Evolutionary conservation across 2,329 filamentous ascomycete species (phyloP).

Genomic region (Fusarium robinianum): DNA sequence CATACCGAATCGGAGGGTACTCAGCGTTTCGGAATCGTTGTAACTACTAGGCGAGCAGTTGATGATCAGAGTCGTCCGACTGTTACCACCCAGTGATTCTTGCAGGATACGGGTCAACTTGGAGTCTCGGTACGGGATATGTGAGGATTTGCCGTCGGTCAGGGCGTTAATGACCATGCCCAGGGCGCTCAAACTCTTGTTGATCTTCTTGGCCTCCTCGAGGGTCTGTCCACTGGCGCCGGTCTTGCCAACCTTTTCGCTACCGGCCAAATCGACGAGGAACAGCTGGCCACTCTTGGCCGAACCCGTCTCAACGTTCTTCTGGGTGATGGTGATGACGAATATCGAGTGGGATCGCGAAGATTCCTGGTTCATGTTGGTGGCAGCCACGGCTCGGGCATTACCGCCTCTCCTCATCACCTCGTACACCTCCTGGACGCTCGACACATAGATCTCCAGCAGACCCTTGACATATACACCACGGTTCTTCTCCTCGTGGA

Average conservation of each 20-base stretch:
- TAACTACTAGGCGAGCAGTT: conserved; percentile 99
- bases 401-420: conserved; percentile 93
- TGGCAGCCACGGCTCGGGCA: conserved; percentile 88
- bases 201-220: conserved; percentile 99
- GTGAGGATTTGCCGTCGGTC: conserved; percentile 95
- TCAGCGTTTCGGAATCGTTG: conserved; percentile 92
- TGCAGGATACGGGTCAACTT: conserved; percentile 97
- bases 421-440: conserved; percentile 93
- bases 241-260: conserved; percentile 98
- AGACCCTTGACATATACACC: conserved; percentile 97
- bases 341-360: conserved; percentile 98
- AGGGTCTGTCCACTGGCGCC: conserved; percentile 96
- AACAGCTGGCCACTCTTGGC: conserved; percentile 96
- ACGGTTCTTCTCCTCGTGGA: conserved; percentile 97
- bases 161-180: conserved; percentile 99
- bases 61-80: conserved; percentile 96
- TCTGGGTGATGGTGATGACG: conserved; percentile 94
- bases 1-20: conserved; percentile 92
- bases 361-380: conserved; percentile 99
- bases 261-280: conserved; percentile 96
- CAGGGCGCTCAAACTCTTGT: conserved; percentile 97
- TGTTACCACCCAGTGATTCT: conserved; percentile 97
- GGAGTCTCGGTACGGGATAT: conserved; percentile 96
- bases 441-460: conserved; percentile 92
- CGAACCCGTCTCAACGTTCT: conserved; percentile 95